These are phyloP conservation scores for Curvularia sp. DNA, from an alignment of 2,329 filamentous ascomycete species.

Conservation along the genomic window DNA sequence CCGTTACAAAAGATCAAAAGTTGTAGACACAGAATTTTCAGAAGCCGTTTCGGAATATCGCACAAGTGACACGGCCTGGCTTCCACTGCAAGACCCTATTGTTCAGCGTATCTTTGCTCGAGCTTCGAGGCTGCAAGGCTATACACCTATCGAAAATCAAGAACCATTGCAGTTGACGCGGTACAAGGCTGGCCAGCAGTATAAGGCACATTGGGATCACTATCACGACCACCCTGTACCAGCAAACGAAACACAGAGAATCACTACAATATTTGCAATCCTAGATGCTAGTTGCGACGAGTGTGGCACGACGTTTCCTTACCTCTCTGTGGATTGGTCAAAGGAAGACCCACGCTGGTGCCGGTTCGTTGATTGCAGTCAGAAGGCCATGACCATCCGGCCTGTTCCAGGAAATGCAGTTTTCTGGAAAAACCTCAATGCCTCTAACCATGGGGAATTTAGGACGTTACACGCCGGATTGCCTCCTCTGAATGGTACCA, in stretches of 20 bases:
- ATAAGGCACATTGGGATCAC: conserved; percentile 8
- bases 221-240: background rate
- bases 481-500: background rate
- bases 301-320: conserved; percentile 4
- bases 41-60: too few relatives aligned
- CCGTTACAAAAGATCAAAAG: background rate
- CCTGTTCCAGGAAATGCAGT: conserved; percentile 8
- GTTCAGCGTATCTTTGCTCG: conserved; percentile 2
- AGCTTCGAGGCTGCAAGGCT: conserved; percentile 4
- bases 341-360: conserved; percentile 4
- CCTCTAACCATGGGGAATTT: background rate
- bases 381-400: background rate
- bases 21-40: background rate
- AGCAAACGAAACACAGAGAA: background rate
- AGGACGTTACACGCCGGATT: conserved; percentile 8
- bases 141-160: background rate
- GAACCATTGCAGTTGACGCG: conserved; percentile 3
- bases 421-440: conserved; percentile 11
- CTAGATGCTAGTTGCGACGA: conserved; percentile 2
- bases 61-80: background rate
- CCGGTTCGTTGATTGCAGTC: conserved; percentile 1
- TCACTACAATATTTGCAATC: conserved; percentile 7
- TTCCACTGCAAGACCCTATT: background rate
- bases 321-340: conserved; percentile 2
- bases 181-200: conserved; percentile 1